Conservation (phyloP, 306 rosid species). For the Alnus glutinosa region DNA sequence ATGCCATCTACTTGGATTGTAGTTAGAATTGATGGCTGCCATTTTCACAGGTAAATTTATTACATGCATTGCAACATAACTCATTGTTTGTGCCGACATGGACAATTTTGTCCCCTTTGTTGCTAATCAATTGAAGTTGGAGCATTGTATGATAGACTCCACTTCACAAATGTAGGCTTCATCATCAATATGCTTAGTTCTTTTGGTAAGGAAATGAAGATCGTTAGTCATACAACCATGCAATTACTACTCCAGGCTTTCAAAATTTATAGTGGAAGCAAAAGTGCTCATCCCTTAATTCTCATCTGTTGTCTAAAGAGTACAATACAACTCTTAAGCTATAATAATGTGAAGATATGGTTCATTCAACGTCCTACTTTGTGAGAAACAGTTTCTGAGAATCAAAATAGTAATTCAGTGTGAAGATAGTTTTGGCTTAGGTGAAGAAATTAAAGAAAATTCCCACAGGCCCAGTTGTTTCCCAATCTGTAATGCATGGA, state of each 20-base stretch:
- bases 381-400: background rate
- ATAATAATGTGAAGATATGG: background rate
- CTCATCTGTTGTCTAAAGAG: background rate
- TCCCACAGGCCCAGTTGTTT: background rate
- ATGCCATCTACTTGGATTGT: constrained; percentile 78
- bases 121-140: background rate
- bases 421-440: background rate
- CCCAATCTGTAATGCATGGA: constrained; percentile 5
- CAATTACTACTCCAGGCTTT: background rate
- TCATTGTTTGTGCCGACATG: background rate
- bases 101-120: background rate
- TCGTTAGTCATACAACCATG: background rate
- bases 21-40: constrained; percentile 81
- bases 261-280: background rate
- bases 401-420: background rate
- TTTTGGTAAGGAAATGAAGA: background rate
- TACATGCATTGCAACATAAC: background rate
- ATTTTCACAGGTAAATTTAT: constrained; percentile 59
- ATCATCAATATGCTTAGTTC: background rate
- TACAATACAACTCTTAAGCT: background rate
- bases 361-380: background rate
- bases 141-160: background rate
- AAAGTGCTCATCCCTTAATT: background rate
- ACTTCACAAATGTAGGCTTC: background rate
- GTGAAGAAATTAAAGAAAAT: background rate